These are phyloP conservation scores for Jimgerdemannia flammicorona DNA, from an alignment of 192 early-diverging fungal genomes.

Conservation along the genomic window DNA sequence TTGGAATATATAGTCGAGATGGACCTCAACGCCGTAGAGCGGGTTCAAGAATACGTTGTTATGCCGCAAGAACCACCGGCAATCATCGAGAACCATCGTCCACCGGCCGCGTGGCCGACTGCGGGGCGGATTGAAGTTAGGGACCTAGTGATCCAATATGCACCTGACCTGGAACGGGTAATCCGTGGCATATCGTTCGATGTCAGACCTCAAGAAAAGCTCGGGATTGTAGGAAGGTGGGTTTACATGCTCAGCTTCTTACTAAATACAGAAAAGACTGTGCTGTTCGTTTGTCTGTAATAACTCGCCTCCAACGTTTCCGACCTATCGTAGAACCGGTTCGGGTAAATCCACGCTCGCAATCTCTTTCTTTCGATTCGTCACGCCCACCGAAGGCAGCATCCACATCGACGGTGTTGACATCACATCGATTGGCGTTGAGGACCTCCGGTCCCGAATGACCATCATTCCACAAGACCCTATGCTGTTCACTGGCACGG, in stretches of 20 bases:
- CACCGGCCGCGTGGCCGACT: constrained; percentile 54
- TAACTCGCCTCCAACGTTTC: too few species aligned
- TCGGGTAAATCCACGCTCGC: constrained; percentile 62
- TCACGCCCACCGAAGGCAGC: constrained; percentile 41
- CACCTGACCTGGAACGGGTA: constrained; percentile 61
- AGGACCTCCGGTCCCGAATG: constrained; percentile 45
- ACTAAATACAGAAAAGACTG: too few species aligned
- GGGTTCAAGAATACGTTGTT: constrained; percentile 73
- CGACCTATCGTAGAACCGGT: constrained; percentile 26
- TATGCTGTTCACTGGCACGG: constrained; percentile 66
- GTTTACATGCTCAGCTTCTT: too few species aligned
- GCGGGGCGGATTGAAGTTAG: constrained; percentile 59
- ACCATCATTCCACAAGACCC: constrained; percentile 77
- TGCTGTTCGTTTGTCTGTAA: too few species aligned
- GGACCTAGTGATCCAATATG: constrained; percentile 67
- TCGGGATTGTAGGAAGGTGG: constrained; percentile 72
- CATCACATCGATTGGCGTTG: constrained; percentile 49
- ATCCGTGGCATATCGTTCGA: constrained; percentile 61
- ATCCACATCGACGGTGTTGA: constrained; percentile 54
- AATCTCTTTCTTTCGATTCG: constrained; percentile 54
- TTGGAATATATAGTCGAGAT: constrained; percentile 59
- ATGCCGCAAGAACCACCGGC: constrained; percentile 76
- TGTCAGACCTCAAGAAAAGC: constrained; percentile 55
- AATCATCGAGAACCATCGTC: constrained; percentile 38
- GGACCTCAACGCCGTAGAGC: constrained; percentile 80